Evolutionary conservation across 129 eudicot species (phyloP).

Genomic region (Scalesia atractyloides): DNA sequence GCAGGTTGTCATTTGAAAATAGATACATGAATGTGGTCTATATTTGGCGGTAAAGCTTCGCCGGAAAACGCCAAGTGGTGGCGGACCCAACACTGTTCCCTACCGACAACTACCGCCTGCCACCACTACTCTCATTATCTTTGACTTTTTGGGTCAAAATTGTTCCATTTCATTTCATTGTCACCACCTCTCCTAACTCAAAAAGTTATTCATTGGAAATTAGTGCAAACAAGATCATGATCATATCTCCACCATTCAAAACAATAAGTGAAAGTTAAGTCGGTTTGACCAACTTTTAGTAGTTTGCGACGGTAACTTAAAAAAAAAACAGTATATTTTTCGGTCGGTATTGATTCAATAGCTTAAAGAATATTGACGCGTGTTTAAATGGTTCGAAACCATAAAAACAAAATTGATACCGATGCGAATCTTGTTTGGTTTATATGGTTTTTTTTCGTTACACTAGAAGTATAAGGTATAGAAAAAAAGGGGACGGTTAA

Average conservation of each 20-base stretch:
- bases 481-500: too few relatives aligned
- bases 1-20: background rate
- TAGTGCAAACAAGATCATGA: slow-evolving; percentile 5
- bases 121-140: slow-evolving; percentile 9
- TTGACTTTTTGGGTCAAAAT: slow-evolving; percentile 25
- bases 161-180: background rate
- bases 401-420: too few relatives aligned
- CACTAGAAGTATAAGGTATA: too few relatives aligned
- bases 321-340: too few relatives aligned
- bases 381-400: too few relatives aligned
- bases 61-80: slow-evolving; percentile 34
- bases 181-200: background rate
- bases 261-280: slow-evolving; percentile 3
- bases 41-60: slow-evolving; percentile 24
- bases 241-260: background rate
- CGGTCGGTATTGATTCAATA: too few relatives aligned
- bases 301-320: background rate
- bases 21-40: slow-evolving; percentile 3
- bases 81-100: slow-evolving; percentile 31
- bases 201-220: slow-evolving; percentile 25
- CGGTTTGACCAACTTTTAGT: background rate
- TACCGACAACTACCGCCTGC: slow-evolving; percentile 36
- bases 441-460: too few relatives aligned
- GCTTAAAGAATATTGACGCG: too few relatives aligned
- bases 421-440: too few relatives aligned